Evolutionary conservation across 192 early-diverging fungal genomes (phyloP), one percentile per base, ranked within the genome.

Genomic region (Rhizoclosmatium globosum): DNA sequence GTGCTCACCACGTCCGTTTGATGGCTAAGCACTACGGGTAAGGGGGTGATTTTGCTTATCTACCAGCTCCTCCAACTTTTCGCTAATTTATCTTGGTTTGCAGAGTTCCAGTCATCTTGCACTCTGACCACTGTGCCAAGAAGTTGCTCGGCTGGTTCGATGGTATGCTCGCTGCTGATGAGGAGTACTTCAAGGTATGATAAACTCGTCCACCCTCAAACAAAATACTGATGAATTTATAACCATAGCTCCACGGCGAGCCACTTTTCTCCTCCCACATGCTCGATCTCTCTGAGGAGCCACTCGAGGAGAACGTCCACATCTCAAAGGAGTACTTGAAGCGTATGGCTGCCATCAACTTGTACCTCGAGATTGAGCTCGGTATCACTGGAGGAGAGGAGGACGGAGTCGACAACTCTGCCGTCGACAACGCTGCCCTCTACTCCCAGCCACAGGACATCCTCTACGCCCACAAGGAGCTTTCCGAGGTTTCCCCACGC

Each of bases 311-410:
- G 83, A 98, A 98, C 91, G 97, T 98, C 71, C 89, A 89, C 67
- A 95, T 85, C 72, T 96, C 94, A 84, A 86, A 92, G 81, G 90
- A 94, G 88, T 98, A 98, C 89, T 87, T 98, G 81, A 85, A 94
- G 87, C 94, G 96, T 77, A 95, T 97, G 93, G 92, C 93, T 39
- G 86, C 90, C 47, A 94, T 97, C 80, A 92, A 94, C 82, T 91
- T 91, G 76, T 89, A 95, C 74, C 91, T 98, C 74, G 97, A 98
- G 90, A 98, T 98, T 95, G 97, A 98, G 89, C 97, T 98, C 67
- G 97, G 97, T 86, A 96, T 98, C 85, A 97, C 95, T 43, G 96
- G 97, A 85, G 97, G 97, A 79, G 97, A 98, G 88, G 97, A 98
- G 86, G 97, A 98, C 85, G 97, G 97, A 85, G 97, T 98, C 68